These are phyloP conservation scores for Neofusicoccum umdonicola DNA, from an alignment of 2,329 filamentous ascomycete genomes.

Conservation along the genomic window DNA sequence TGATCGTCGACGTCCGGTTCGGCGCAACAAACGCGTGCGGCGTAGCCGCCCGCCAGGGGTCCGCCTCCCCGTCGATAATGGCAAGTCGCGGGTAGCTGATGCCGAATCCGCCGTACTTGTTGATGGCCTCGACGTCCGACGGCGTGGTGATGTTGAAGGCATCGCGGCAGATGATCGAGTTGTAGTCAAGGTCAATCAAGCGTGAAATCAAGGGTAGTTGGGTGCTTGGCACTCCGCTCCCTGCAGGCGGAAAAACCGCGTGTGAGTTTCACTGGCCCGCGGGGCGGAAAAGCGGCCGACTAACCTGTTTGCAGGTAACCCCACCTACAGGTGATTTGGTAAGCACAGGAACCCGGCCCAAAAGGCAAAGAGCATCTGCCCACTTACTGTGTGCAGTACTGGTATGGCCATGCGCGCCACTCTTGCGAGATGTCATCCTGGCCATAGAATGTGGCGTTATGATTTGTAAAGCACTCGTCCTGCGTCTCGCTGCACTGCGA, in stretches of 20 bases:
- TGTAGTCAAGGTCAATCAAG: constrained; percentile 62
- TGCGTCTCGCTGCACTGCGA: constrained; percentile 43
- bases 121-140: constrained; percentile 65
- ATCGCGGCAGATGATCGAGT: constrained; percentile 60
- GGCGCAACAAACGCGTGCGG: constrained; percentile 64
- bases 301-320: constrained; percentile 66
- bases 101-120: constrained; percentile 72
- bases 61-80: constrained; percentile 71
- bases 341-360: constrained; percentile 15
- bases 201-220: constrained; percentile 71
- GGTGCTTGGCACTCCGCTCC: constrained; percentile 63
- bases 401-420: constrained; percentile 59
- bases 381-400: constrained; percentile 48
- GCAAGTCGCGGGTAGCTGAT: constrained; percentile 75
- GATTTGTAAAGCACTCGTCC: constrained; percentile 52
- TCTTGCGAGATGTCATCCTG: constrained; percentile 42
- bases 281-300: neutral
- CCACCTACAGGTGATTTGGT: constrained; percentile 54
- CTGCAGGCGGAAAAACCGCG: constrained; percentile 30
- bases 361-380: neutral
- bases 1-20: constrained; percentile 57
- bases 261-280: neutral
- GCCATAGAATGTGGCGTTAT: constrained; percentile 49
- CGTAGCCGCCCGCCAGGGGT: constrained; percentile 76
- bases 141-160: constrained; percentile 68